Conservation (phyloP, 2,329 filamentous ascomycete species). For the Graphium sp. region DNA sequence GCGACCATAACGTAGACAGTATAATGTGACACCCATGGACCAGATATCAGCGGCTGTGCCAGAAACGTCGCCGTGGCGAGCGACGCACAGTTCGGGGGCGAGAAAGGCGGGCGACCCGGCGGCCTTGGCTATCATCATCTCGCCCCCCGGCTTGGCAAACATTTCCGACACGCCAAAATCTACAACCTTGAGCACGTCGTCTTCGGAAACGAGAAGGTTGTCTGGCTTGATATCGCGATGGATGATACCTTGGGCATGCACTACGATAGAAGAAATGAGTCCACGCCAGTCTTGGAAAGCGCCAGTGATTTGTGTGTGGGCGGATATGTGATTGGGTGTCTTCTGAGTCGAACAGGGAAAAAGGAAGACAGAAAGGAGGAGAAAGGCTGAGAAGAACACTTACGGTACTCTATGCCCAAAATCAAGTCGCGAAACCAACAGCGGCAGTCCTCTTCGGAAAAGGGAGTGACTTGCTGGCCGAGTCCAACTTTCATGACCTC, state of each 20-base stretch:
- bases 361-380: background rate
- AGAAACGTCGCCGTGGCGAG: conserved; percentile 72
- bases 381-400: conserved; percentile 15
- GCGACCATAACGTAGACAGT: conserved; percentile 75
- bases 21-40: conserved; percentile 95
- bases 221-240: conserved; percentile 97
- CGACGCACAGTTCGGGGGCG: conserved; percentile 79
- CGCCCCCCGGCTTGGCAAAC: conserved; percentile 69
- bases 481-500: conserved; percentile 92
- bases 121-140: conserved; percentile 86
- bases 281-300: background rate
- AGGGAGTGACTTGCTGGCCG: conserved; percentile 68
- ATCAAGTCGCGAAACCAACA: conserved; percentile 93
- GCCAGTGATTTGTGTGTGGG: conserved; percentile 5
- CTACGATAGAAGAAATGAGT: conserved; percentile 19
- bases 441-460: conserved; percentile 65
- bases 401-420: conserved; percentile 82
- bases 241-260: conserved; percentile 87
- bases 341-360: background rate
- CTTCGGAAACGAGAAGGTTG: conserved; percentile 78
- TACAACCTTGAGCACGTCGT: conserved; percentile 91
- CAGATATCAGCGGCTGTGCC: conserved; percentile 89
- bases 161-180: conserved; percentile 99
- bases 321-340: conserved; percentile 4
- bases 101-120: conserved; percentile 91